phyloP scores from a whole-genome alignment of 306 rosid genomes.

The Quercus aquifolioides region DNA sequence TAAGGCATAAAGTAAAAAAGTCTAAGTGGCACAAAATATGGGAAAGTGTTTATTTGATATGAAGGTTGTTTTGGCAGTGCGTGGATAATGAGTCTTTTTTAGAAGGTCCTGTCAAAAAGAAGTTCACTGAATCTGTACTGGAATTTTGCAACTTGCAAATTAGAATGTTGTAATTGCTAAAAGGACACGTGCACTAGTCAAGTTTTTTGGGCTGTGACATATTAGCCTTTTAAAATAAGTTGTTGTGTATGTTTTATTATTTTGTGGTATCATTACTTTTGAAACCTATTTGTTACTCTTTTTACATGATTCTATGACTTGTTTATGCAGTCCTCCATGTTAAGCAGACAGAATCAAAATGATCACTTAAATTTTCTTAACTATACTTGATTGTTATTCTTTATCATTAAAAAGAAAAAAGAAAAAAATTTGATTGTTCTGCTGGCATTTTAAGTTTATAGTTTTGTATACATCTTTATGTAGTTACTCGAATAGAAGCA shows the following conservation, averaged over 20 bases:
- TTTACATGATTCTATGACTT: not conserved
- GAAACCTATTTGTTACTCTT: not conserved
- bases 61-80: not conserved
- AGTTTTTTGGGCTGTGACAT: constrained; percentile 1
- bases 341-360: not conserved
- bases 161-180: not conserved
- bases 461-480: constrained; percentile 4
- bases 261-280: not conserved
- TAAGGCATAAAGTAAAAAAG: not conserved
- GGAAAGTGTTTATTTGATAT: not conserved
- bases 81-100: not conserved
- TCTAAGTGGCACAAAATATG: not conserved
- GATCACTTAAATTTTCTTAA: not conserved
- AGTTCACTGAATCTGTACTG: not conserved
- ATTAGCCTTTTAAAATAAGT: not conserved
- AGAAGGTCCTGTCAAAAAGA: not conserved
- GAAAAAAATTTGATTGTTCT: not conserved
- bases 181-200: not conserved
- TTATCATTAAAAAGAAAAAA: not conserved
- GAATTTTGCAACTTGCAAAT: constrained; percentile 1
- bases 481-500: constrained; percentile 79
- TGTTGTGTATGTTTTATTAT: not conserved
- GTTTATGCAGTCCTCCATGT: not conserved
- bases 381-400: not conserved
- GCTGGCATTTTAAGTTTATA: not conserved